Evolutionary conservation across 192 early-diverging fungal species (phyloP), one percentile per base, ranked within the genome.

Genomic region (Coemansia sp.): DNA sequence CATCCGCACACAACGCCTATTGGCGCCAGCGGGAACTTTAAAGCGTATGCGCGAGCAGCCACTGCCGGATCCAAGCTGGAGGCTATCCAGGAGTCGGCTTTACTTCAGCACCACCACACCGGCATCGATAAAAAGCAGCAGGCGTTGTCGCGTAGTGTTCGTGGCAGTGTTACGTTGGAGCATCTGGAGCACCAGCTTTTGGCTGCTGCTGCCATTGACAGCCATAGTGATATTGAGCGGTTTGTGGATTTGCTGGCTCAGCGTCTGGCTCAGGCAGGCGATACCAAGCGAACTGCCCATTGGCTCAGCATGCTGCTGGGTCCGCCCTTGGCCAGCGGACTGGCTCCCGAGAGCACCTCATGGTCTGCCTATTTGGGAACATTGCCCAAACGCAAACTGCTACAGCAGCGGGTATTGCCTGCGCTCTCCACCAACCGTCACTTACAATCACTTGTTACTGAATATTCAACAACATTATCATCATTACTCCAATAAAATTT

Each of bases 381-480:
- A 6, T 64, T 82, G 45, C 76, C 82, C 31, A 93, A 93, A 43
- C 83, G 83, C 8, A 78, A 80, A 34, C 54, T 91, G 8, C 43
- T 93, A 4, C 64, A 69, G 34, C 23, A 26, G 4, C 82, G 85
- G 40, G 62, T 91, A 12, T 56, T 93, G 26, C 86, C 84, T 0
- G 69, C 88, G 1, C 76, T 93, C 18, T 81, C 88, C 59, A 64
- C 81, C 17, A 90, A 90, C 58, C 76, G 88, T 40, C 59, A 80
- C 6, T 59, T 88, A 47, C 88, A 90, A 47, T 50, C 81, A 16
- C 60, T 84, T 18, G 76, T 86, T 6, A 73, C 76, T 14, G 85
- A 88, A 53, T 88, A 85, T 40, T 60, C 65, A 2, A 37, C 39
- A 20, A 53, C 61, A 6, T 30, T 43, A 26, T 26, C 23, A 26